Conservation (phyloP, 1,139 yeast genomes). For the Geotrichum candidum region DNA sequence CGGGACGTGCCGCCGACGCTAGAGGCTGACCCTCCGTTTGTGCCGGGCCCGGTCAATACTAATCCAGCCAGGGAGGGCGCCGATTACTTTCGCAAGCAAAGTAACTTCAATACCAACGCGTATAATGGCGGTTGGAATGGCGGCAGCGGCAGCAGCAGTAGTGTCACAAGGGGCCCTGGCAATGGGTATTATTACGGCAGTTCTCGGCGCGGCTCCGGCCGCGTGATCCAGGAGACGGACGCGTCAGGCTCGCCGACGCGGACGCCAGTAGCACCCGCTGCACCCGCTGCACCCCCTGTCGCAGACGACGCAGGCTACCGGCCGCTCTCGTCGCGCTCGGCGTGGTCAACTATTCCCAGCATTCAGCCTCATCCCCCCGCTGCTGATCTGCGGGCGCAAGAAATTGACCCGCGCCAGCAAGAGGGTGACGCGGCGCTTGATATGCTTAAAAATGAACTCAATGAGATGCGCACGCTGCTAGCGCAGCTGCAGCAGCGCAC, state of each 20-base stretch:
- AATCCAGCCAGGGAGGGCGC: neutral
- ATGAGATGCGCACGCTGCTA: neutral
- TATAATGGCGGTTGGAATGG: neutral
- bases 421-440: neutral
- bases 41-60: neutral
- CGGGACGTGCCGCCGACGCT: too few relatives aligned
- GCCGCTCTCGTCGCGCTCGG: neutral
- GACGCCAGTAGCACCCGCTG: neutral
- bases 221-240: neutral
- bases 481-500: neutral
- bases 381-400: neutral
- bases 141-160: neutral
- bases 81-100: neutral
- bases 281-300: too few relatives aligned
- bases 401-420: neutral
- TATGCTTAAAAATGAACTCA: neutral
- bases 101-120: neutral
- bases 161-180: neutral
- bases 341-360: neutral
- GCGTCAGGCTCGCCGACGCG: neutral
- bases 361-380: neutral
- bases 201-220: slow-evolving; percentile 1
- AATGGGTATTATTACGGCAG: neutral
- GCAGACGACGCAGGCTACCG: neutral
- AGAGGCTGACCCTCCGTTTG: neutral